Evolutionary conservation across 331 rosid species (phyloP), one percentile per base, ranked within the genome.

Genomic region (Arachis monticola): DNA sequence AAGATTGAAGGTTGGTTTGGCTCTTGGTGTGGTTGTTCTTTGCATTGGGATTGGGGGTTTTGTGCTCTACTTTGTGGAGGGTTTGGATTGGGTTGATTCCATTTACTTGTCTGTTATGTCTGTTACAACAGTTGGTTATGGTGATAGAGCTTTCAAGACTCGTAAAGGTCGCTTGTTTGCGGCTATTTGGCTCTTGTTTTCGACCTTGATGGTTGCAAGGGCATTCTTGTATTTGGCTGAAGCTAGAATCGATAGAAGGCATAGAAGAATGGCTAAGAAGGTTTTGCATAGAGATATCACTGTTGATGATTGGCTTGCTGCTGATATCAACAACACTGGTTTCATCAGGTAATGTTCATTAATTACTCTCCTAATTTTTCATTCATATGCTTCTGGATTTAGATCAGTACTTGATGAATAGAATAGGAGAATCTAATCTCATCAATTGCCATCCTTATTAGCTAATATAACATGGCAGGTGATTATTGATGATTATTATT

Each of bases 61-160:
- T 79, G 84, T 88, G 27, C 32, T 92, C 85, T 87, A 75, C 55
- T 87, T 82, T 67, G 87, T 88, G 47, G 97, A 92, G 69, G 81
- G 41, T 1, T 84, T 92, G 86, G 66, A 76, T 59, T 88, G 85
- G 86, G 76, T 92, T 76, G 96, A 92, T 77, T 85, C 96, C 0
- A 48, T 90, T 68, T 92, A 92, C 62, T 78, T 92, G 41, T 81
- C 97, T 1, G 93, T 88, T 47, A 92, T 90, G 93, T 90, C 96
- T 11, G 96, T 92, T 12, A 90, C 97, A 0, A 92, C 97, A 0
- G 97, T 92, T 65, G 97, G 97, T 14, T 92, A 92, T 46, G 97
- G 97, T 0, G 97, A 92, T 73, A 64, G 77, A 60, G 96, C 96
- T 3, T 92, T 92, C 79, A 90, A 81, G 88, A 90, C 96, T 0